Evolutionary conservation across 164 flowering plant species (phyloP), one percentile per base, ranked within the genome.

Genomic region (Tetracentron sinense): DNA sequence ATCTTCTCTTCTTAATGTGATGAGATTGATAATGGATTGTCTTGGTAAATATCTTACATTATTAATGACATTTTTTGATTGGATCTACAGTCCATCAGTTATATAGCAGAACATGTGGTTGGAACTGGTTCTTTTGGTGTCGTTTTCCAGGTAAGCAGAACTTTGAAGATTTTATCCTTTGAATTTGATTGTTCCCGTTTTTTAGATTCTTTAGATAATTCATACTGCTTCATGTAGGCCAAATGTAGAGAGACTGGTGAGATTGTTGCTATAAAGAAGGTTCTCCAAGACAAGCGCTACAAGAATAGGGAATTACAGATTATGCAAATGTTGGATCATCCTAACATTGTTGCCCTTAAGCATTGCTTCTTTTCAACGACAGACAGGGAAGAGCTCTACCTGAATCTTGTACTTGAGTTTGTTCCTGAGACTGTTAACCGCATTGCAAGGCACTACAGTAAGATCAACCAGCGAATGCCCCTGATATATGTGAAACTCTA

Each of bases 71-170:
- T 58, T 42, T 60, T 50, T 58, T 64, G 20, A 44, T 66, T 67
- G 69, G 48, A 27, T 66, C 56, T 47, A 27, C 89, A 92, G 98
- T 75, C 67, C 20, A 58, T 86, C 42, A 92, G 91, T 77, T 92
- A 92, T 78, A 89, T 92, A 60, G 83, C 92, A 25, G 98, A 92
- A 62, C 98, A 89, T 78, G 98, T 92, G 64, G 86, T 92, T 75
- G 98, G 98, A 64, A 92, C 96, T 46, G 98, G 98, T 63, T 92
- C 98, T 28, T 92, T 92, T 77, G 98, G 98, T 65, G 91, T 85
- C 62, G 98, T 92, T 70, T 85, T 77, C 67, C 98, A 92, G 82
- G 98, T 92, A 79, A 74, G 69, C 60, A 44, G 47, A 60, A 46
- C 15, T 58, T 12, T 27, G 14, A 55, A 20, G 4, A 30, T 10